Base-by-base conservation (phyloP, 2,329 filamentous ascomycete species). In the Talaromyces sp. region DNA sequence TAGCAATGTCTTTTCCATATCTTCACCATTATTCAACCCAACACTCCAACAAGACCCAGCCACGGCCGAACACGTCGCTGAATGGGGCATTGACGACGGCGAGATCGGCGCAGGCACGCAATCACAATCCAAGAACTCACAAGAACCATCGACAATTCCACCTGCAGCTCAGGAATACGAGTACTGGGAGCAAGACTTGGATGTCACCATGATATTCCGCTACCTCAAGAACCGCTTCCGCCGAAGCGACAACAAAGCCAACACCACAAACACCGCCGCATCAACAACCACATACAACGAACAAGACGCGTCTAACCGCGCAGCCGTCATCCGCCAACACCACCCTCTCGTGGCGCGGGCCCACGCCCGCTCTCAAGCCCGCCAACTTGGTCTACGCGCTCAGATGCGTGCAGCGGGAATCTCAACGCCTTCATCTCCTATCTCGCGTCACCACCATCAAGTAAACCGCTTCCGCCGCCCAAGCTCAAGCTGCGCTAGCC, bases 151-250 rank as follows among this genome's bases (percentile, higher is more conserved):
- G 8, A 76, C 81, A 59, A 73, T 76, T 6, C n/a, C 53, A 56
- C 67, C 75, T 25, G 77, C 77, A 8, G 68, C 82, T 38, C 80
- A 91, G 71, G 76, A 79, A 56, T 81, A 81, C 25, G 91, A 95
- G 40, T 95, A 97, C 74, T 99, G 95, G 95, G 93, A 98, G 78
- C 89, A 90, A 67, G 91, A 97, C 63, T 85, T 98, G 5, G 93
- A 98, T 73, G 87, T 97, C 69, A 91, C 91, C 74, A 90, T 97
- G 76, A 91, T 98, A 38, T 98, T 98, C 81, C 88, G 89, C 58
- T 98, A 95, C 74, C 84, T 97, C 34, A 87, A 89, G 65, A 90
- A 87, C 19, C 88, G 91, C 66, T 94, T 96, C 76, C 73, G 73
- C 83, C 87, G 65, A 81, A 85, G 17, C 80, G 81, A 71, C 58